Evolutionary conservation across 352 stramenopile species (phyloP).

Genomic region (Thraustochytrium striatum): DNA sequence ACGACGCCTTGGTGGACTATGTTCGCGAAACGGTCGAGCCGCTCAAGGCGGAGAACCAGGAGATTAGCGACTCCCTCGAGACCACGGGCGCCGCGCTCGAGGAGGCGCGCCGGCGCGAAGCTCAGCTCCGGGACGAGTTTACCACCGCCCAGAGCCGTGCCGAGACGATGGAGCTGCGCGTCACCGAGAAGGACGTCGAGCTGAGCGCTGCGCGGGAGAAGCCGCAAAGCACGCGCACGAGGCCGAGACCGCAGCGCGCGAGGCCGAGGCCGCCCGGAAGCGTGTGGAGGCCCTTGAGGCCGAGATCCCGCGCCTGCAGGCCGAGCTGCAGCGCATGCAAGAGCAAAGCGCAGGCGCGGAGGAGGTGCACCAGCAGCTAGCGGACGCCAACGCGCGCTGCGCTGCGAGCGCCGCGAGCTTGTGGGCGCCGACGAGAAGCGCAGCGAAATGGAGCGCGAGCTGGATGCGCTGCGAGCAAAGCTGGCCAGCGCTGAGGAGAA

Average conservation of each 20-base stretch:
- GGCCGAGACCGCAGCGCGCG: background rate
- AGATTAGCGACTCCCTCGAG: slow-evolving; percentile 13
- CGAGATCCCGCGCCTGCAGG: background rate
- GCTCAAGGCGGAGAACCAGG: slow-evolving; percentile 24
- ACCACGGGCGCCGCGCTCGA: background rate
- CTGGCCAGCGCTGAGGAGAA: background rate
- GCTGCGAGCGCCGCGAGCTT: slow-evolving; percentile 24
- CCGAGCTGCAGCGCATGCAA: background rate
- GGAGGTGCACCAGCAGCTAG: slow-evolving; percentile 14
- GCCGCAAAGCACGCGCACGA: background rate
- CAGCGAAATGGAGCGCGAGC: background rate
- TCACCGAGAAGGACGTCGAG: background rate
- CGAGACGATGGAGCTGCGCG: background rate
- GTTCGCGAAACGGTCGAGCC: slow-evolving; percentile 26
- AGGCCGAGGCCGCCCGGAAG: background rate
- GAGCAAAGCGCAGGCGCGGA: background rate
- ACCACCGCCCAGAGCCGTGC: background rate
- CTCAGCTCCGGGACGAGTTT: background rate
- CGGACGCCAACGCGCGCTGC: slow-evolving; percentile 14
- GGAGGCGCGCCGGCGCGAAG: background rate
- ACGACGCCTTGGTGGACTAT: slow-evolving; percentile 33
- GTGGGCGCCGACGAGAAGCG: slow-evolving; percentile 17
- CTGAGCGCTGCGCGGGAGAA: background rate
- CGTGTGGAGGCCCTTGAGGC: background rate
- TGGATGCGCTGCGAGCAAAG: background rate